A percentile compares a stretch with the other conserved stretches of the same genome.
Conservation (phyloP, 306 rosid species). For the Vicia sativa region DNA sequence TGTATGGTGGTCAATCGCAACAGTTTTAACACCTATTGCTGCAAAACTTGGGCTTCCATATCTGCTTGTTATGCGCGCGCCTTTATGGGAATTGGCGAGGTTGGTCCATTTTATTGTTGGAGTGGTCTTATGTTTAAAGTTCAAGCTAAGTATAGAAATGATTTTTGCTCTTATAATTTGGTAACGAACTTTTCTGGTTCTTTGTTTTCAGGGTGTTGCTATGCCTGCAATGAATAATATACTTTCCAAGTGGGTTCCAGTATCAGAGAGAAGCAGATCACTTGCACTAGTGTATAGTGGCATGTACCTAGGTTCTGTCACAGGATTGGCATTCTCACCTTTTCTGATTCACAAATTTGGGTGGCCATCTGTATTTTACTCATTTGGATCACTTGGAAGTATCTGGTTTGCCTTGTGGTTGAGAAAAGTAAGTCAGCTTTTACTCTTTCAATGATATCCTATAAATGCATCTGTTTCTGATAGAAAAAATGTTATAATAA, state of each 20-base stretch:
- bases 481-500: constrained; percentile 12
- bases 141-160: neutral
- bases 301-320: constrained; percentile 98
- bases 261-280: constrained; percentile 97
- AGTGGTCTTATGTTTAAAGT: constrained; percentile 24
- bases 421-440: constrained; percentile 60
- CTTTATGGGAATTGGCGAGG: constrained; percentile 98
- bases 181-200: constrained; percentile 7
- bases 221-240: constrained; percentile 99
- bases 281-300: constrained; percentile 93
- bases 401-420: constrained; percentile 89
- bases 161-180: constrained; percentile 14
- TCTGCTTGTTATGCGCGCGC: constrained; percentile 87
- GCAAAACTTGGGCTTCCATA: constrained; percentile 87
- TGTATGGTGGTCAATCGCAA: constrained; percentile 95
- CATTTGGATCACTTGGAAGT: constrained; percentile 97
- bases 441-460: constrained; percentile 15
- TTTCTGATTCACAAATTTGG: constrained; percentile 72
- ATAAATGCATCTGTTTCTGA: constrained; percentile 12
- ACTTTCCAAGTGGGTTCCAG: constrained; percentile 92
- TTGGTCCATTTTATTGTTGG: constrained; percentile 49
- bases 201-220: constrained; percentile 85
- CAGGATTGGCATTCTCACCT: constrained; percentile 89
- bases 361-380: constrained; percentile 94
- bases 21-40: constrained; percentile 88